Evolutionary conservation across 805 yeast species (phyloP), one percentile per base, ranked within the genome.

Genomic region (Saturnispora diversa): DNA sequence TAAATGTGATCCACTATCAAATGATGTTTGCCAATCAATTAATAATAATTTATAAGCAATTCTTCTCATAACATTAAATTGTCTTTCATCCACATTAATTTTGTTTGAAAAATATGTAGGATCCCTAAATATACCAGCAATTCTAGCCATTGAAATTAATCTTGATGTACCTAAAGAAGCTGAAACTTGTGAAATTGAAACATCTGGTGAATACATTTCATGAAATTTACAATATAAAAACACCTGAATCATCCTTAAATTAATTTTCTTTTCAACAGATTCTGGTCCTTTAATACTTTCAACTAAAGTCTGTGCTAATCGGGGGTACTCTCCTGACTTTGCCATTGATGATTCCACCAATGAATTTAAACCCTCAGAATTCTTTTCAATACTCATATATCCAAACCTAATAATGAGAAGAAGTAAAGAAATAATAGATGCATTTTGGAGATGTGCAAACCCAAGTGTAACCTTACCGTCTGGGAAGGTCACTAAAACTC

Each of bases 51-150:
- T 63, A 46, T 63, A 63, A 66, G 70, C 74, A 3, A 74, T 65
- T 46, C 75, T 68, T 47, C 79, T 59, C 69, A 75, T 68, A 12
- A 74, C 45, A 39, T 63, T 64, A 26, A 65, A 63, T 20, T 66
- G 59, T 3, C 58, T 53, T 12, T 55, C 60, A 41, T 68, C 70
- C 11, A 45, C 42, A 20, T 64, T 51, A 7, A 66, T 47, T 8
- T 56, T 43, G 3, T 60, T 50, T 6, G 60, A 57, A 47, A 64
- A 70, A 26, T 54, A 52, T 17, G 54, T 54, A 1, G 75, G 75
- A 40, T 70, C 76, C 43, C 74, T 57, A 43, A 69, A 64, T 16
- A 65, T 45, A 9, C 75, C 76, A 25, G 60, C 56, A 37, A 62
- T 54, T 40, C 64, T 55, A 20, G 66, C 65, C 73, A 70, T 69